A percentile compares a stretch with the other conserved stretches of the same genome.
phyloP scores from a whole-genome alignment of 352 stramenopile genomes.

The Phytophthora cryptogea region DNA sequence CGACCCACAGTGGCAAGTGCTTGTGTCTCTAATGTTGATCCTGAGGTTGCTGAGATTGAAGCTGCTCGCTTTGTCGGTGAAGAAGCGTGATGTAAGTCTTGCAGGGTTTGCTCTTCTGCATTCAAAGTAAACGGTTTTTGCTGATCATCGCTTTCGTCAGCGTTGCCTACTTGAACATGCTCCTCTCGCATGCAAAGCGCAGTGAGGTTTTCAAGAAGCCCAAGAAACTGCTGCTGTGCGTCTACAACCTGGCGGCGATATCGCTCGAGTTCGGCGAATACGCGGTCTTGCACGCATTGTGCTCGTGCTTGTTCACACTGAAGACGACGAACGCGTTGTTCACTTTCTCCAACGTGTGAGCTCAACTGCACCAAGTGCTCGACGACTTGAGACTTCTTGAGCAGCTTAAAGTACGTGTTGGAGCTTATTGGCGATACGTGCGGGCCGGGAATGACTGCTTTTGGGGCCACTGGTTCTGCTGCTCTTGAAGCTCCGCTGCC shows the following conservation, averaged over 20 bases:
- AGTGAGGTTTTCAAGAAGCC: slow-evolving; percentile 55
- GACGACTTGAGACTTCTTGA: slow-evolving; percentile 72
- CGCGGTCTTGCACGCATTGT: slow-evolving; percentile 53
- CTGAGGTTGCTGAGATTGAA: not conserved
- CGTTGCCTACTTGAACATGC: slow-evolving; percentile 27
- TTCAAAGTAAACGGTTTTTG: slow-evolving; percentile 12
- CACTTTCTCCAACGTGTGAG: slow-evolving; percentile 40
- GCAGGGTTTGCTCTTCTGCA: slow-evolving; percentile 52
- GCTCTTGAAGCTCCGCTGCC: slow-evolving; percentile 4
- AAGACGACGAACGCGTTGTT: slow-evolving; percentile 50
- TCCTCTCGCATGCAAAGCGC: slow-evolving; percentile 45
- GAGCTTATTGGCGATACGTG: slow-evolving; percentile 41
- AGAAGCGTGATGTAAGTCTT: slow-evolving; percentile 49
- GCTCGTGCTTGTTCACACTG: slow-evolving; percentile 49
- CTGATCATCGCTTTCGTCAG: slow-evolving; percentile 10
- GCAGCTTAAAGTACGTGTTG: slow-evolving; percentile 67
- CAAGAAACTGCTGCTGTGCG: slow-evolving; percentile 54
- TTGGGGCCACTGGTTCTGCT: slow-evolving; percentile 2
- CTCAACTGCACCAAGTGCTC: slow-evolving; percentile 56
- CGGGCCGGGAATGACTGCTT: not conserved
- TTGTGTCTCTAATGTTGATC: slow-evolving; percentile 40
- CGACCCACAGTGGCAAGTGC: slow-evolving; percentile 47
- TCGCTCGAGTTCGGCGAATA: slow-evolving; percentile 56
- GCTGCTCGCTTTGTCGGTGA: slow-evolving; percentile 8
- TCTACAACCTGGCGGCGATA: slow-evolving; percentile 61